phyloP scores from a whole-genome alignment of 306 rosid genomes.

The Datisca glomerata region DNA sequence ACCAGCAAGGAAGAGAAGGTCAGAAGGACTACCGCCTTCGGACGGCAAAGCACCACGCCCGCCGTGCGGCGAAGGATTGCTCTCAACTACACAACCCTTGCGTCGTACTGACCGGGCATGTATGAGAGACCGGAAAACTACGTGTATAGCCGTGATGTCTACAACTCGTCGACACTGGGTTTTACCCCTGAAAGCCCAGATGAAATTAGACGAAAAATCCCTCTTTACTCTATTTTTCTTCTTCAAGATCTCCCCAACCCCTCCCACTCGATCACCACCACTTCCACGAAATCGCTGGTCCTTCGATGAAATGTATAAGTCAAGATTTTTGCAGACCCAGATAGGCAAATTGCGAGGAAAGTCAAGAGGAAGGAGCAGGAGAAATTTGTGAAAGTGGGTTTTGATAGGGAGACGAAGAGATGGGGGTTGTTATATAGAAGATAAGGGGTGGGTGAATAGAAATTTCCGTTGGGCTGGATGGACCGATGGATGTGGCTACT shows the following conservation, averaged over 20 bases:
- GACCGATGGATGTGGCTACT: neutral
- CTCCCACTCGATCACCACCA: constrained; percentile 4
- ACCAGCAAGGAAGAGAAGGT: constrained; percentile 95
- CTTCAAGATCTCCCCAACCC: neutral
- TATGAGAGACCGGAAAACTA: constrained; percentile 40
- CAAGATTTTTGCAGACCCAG: neutral
- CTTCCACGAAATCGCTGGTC: neutral
- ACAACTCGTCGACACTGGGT: constrained; percentile 66
- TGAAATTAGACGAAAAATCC: neutral
- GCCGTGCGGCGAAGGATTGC: constrained; percentile 99
- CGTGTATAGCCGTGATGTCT: constrained; percentile 96
- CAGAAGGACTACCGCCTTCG: constrained; percentile 98
- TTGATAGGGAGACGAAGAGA: neutral
- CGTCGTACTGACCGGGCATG: constrained; percentile 84
- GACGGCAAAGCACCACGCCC: constrained; percentile 99
- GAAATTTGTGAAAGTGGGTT: neutral
- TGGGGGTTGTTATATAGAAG: neutral
- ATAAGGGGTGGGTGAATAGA: neutral
- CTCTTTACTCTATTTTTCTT: neutral
- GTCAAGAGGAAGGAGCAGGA: neutral
- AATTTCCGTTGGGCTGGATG: neutral
- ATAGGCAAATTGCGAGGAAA: neutral
- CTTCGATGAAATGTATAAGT: no score
- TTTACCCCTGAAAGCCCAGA: constrained; percentile 27
- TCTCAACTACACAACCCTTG: constrained; percentile 47